Conservation (phyloP, 1,139 yeast genomes). For the Groenewaldozyma sp. region DNA sequence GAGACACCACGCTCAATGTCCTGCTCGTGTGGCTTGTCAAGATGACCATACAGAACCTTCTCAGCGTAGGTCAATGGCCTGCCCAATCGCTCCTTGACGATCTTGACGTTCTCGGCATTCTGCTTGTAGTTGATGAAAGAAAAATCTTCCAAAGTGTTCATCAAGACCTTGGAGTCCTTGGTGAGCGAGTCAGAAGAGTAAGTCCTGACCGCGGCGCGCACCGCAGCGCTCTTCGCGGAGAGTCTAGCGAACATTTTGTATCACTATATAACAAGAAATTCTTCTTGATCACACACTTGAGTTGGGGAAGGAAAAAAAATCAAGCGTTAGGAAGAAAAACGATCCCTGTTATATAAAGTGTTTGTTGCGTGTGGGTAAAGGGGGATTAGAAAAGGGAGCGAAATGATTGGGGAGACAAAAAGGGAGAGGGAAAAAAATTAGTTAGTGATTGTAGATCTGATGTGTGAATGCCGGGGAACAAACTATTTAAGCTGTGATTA, state of each 20-base stretch:
- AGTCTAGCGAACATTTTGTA: conserved; percentile 9
- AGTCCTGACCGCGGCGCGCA: not conserved
- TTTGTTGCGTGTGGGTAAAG: too few species aligned
- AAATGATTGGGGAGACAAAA: too few species aligned
- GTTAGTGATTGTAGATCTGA: too few species aligned
- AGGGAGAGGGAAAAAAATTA: not conserved
- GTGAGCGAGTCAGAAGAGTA: conserved; percentile 39
- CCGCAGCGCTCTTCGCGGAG: conserved; percentile 1
- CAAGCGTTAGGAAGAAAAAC: too few species aligned
- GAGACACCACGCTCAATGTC: conserved; percentile 95
- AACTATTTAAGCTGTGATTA: too few species aligned
- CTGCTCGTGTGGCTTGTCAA: conserved; percentile 92
- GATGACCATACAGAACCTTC: conserved; percentile 90
- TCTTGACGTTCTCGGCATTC: conserved; percentile 64
- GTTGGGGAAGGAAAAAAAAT: too few species aligned
- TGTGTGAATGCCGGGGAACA: too few species aligned
- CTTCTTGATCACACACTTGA: too few species aligned
- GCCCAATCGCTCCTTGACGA: conserved; percentile 76
- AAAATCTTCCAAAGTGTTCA: conserved; percentile 79
- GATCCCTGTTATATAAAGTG: too few species aligned
- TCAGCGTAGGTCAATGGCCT: conserved; percentile 98
- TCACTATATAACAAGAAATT: not conserved
- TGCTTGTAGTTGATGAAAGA: conserved; percentile 49
- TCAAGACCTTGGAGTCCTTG: conserved; percentile 86
- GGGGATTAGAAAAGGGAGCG: too few species aligned